Percentiles rank a stretch among this genome's conserved stretches.
Conservation (phyloP, 2,329 filamentous ascomycete genomes). For the Helminthosporium solani region DNA sequence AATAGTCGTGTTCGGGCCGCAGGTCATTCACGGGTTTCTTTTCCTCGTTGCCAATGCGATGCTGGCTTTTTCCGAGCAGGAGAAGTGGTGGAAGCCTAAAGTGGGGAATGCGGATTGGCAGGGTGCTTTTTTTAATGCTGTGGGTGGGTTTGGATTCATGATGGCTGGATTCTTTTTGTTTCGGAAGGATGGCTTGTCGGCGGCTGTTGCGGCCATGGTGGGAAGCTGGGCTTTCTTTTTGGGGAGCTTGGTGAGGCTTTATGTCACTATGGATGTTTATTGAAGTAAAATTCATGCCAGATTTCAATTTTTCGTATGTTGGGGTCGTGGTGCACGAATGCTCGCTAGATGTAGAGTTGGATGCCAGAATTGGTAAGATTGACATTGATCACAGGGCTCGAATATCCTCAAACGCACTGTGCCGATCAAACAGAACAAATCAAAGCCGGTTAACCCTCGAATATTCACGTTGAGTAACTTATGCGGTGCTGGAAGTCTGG, state of each 20-base stretch:
- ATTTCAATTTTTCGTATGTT: too few relatives aligned
- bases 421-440: too few relatives aligned
- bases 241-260: slow-evolving; percentile 27
- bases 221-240: slow-evolving; percentile 31
- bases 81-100: slow-evolving; percentile 30
- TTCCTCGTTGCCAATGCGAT: slow-evolving; percentile 30
- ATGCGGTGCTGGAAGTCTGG: too few relatives aligned
- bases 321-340: too few relatives aligned
- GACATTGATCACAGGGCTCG: too few relatives aligned
- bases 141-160: slow-evolving; percentile 32
- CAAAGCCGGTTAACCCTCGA: too few relatives aligned
- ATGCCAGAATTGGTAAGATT: too few relatives aligned
- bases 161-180: slow-evolving; percentile 28
- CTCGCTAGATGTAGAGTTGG: too few relatives aligned
- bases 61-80: slow-evolving; percentile 26
- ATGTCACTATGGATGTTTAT: slow-evolving; percentile 26
- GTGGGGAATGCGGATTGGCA: slow-evolving; percentile 26
- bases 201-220: slow-evolving; percentile 19
- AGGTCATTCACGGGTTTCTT: slow-evolving; percentile 26
- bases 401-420: too few relatives aligned
- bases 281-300: slow-evolving; percentile 2
- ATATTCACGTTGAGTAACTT: too few relatives aligned
- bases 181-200: slow-evolving; percentile 9
- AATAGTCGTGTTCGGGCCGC: slow-evolving; percentile 25
- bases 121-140: slow-evolving; percentile 25